A percentile compares a stretch with the other conserved stretches of the same genome.
Conservation (phyloP, 306 rosid species). For the Casuarina cunninghamiana region DNA sequence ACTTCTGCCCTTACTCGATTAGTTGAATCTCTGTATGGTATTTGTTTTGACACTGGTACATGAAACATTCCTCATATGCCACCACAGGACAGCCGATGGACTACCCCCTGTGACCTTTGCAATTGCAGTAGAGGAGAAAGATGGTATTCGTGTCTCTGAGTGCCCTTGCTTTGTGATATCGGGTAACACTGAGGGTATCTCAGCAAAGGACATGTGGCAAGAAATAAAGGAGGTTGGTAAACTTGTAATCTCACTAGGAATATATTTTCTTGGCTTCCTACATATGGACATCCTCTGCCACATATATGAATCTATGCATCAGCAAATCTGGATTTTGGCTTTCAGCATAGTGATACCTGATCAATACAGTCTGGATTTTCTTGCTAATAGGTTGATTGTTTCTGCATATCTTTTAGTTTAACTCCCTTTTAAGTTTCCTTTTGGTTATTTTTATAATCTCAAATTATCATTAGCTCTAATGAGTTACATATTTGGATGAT, state of each 20-base stretch:
- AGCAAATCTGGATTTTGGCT: not conserved
- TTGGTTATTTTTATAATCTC: not conserved
- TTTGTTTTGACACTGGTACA: conserved; percentile 15
- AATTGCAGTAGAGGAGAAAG: conserved; percentile 82
- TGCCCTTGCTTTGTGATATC: conserved; percentile 84
- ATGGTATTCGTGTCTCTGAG: conserved; percentile 66
- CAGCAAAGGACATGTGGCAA: conserved; percentile 87
- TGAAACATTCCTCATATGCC: conserved; percentile 14
- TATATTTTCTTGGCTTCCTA: conserved; percentile 12
- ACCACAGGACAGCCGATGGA: conserved; percentile 65
- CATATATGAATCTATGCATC: not conserved
- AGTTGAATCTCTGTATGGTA: not conserved
- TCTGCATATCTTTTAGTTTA: not conserved
- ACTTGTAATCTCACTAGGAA: conserved; percentile 6
- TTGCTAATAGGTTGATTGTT: not conserved
- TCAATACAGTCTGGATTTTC: not conserved
- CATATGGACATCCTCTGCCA: not conserved
- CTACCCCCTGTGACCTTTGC: conserved; percentile 80
- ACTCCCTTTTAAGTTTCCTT: not conserved
- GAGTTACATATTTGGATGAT: conserved; percentile 9
- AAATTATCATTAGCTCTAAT: conserved; percentile 17
- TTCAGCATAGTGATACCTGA: not conserved
- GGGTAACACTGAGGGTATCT: conserved; percentile 63
- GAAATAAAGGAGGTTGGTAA: conserved; percentile 75
- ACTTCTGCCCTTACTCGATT: conserved; percentile 18